Evolutionary conservation across 2,329 filamentous ascomycete genomes (phyloP).

Genomic region (Periconia digitata): DNA sequence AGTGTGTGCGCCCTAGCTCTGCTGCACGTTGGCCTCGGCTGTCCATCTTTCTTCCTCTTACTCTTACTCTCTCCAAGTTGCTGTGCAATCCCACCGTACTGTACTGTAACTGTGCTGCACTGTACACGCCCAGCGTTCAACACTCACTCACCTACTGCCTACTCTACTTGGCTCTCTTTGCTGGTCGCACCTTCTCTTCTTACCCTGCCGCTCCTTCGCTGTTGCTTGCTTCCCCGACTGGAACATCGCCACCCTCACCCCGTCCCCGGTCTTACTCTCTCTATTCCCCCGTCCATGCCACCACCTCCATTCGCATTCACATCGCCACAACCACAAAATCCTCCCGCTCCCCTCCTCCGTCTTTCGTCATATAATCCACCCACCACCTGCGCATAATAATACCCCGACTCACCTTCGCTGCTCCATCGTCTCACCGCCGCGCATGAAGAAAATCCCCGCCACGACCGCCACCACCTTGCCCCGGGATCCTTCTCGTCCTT

Average conservation of each 20-base stretch:
- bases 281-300: background rate
- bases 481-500: conserved; percentile 13
- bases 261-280: background rate
- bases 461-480: conserved; percentile 16
- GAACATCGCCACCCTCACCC: conserved; percentile 3
- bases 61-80: too few species aligned
- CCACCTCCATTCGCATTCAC: background rate
- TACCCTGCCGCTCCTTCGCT: conserved; percentile 34
- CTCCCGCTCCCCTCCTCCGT: background rate
- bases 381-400: conserved; percentile 6
- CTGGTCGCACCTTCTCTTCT: conserved; percentile 2
- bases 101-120: too few species aligned
- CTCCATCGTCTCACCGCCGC: conserved; percentile 21
- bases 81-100: too few species aligned
- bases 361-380: too few species aligned
- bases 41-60: too few species aligned
- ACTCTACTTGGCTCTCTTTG: too few species aligned
- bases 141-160: too few species aligned
- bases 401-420: conserved; percentile 27
- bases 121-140: too few species aligned
- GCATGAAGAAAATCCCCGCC: conserved; percentile 33
- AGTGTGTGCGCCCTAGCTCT: conserved; percentile 2
- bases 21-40: too few species aligned
- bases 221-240: conserved; percentile 16
- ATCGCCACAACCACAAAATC: background rate